Conservation (phyloP, 1,139 yeast genomes). For the Kodamaea sp. region DNA sequence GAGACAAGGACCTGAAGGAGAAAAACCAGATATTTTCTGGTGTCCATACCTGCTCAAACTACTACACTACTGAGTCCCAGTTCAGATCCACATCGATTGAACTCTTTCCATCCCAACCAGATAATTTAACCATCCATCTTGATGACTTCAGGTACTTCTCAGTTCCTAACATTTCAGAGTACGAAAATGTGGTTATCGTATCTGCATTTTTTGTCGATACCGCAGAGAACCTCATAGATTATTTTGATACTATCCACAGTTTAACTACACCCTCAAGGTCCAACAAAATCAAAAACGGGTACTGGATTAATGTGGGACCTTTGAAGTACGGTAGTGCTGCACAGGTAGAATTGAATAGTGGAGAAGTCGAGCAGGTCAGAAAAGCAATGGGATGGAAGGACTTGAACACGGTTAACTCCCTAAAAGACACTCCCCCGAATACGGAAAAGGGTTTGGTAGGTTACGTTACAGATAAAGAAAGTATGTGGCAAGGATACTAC, state of each 20-base stretch:
- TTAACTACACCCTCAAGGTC: constrained; percentile 38
- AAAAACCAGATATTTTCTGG: constrained; percentile 54
- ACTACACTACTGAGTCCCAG: constrained; percentile 52
- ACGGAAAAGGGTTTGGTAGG: constrained; percentile 29
- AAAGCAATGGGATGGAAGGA: constrained; percentile 65
- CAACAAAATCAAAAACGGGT: constrained; percentile 38
- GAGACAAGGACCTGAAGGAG: background rate
- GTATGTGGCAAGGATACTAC: constrained; percentile 78
- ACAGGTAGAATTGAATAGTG: constrained; percentile 66
- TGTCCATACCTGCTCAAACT: constrained; percentile 75
- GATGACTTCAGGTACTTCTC: constrained; percentile 67
- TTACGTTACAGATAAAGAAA: constrained; percentile 62
- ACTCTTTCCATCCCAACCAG: constrained; percentile 37
- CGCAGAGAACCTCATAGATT: constrained; percentile 77
- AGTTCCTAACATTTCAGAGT: constrained; percentile 24
- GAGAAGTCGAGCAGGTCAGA: constrained; percentile 59
- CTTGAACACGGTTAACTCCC: constrained; percentile 35
- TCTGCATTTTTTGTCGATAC: constrained; percentile 84
- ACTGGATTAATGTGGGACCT: constrained; percentile 87
- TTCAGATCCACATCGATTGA: constrained; percentile 45
- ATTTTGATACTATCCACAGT: constrained; percentile 60
- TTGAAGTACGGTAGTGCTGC: constrained; percentile 89
- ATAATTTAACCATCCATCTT: constrained; percentile 49
- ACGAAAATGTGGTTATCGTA: constrained; percentile 58
- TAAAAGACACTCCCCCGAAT: constrained; percentile 24